A percentile compares a stretch with the other conserved stretches of the same genome.
phyloP scores from a whole-genome alignment of 2,329 filamentous ascomycete genomes.

The Pseudocercospora eumusae region DNA sequence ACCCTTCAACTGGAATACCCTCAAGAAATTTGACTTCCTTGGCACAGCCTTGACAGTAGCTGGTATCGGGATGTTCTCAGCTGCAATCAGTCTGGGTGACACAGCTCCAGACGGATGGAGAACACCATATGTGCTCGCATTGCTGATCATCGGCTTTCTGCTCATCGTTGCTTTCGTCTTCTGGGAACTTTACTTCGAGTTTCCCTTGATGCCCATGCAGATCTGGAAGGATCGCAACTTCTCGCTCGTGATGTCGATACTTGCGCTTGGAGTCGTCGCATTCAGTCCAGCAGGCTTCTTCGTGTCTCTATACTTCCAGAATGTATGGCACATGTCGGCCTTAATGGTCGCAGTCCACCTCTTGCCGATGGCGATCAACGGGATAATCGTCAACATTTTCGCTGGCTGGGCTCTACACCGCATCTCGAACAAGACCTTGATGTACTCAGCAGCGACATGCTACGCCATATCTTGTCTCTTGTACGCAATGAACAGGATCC shows the following conservation, averaged over 20 bases:
- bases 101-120: conserved; percentile 65
- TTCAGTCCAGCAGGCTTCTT: conserved; percentile 51
- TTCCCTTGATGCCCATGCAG: conserved; percentile 56
- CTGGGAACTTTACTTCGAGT: conserved; percentile 60
- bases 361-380: conserved; percentile 65
- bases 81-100: conserved; percentile 57
- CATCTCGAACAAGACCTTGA: conserved; percentile 65
- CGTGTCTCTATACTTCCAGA: conserved; percentile 66
- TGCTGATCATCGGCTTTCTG: conserved; percentile 61
- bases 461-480: conserved; percentile 55
- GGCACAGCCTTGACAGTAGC: conserved; percentile 62
- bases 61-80: conserved; percentile 67
- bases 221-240: conserved; percentile 65
- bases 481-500: conserved; percentile 57
- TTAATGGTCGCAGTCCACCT: conserved; percentile 63
- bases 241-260: conserved; percentile 59
- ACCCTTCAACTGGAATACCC: conserved; percentile 48
- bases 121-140: conserved; percentile 61
- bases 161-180: conserved; percentile 60
- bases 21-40: conserved; percentile 62
- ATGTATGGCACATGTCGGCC: conserved; percentile 54
- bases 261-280: conserved; percentile 63
- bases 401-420: conserved; percentile 63
- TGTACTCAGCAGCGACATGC: conserved; percentile 53
- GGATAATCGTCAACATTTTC: conserved; percentile 63